A percentile compares a stretch with the other conserved stretches of the same genome.
Evolutionary conservation across 768 basidiomycete genomes (phyloP).

Genomic region (Pulveroboletus sp.): DNA sequence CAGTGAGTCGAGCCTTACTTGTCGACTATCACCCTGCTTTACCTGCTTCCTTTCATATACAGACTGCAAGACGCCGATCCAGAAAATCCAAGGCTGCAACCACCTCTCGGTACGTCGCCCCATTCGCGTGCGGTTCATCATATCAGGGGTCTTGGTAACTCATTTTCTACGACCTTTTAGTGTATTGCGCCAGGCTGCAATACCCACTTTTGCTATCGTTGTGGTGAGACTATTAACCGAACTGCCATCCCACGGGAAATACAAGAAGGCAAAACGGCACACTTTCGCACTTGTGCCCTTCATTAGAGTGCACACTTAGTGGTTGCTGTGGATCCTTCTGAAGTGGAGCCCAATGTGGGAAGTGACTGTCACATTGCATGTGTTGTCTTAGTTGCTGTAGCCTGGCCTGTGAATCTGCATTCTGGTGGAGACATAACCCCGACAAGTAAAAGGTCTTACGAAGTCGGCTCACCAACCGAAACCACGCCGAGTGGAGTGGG

Average conservation of each 20-base stretch:
- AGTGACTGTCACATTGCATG: background rate
- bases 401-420: background rate
- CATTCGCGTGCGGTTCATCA: background rate
- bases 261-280: conserved; percentile 25
- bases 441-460: too few relatives aligned
- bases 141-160: background rate
- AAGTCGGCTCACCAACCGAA: background rate
- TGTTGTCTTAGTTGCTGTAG: background rate
- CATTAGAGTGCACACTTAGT: conserved; percentile 12
- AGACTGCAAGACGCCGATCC: conserved; percentile 48
- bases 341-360: background rate
- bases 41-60: background rate
- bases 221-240: conserved; percentile 42
- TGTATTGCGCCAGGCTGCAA: conserved; percentile 56
- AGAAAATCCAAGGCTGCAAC: conserved; percentile 50
- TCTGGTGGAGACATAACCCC: background rate
- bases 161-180: conserved; percentile 24
- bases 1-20: conserved; percentile 30
- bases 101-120: conserved; percentile 49
- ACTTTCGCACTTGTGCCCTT: conserved; percentile 30
- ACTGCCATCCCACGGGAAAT: conserved; percentile 35
- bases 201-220: conserved; percentile 51
- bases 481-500: background rate
- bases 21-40: background rate
- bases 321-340: too few relatives aligned